phyloP scores from a whole-genome alignment of 148 eudicot species.

The Rhododendron simsii region DNA sequence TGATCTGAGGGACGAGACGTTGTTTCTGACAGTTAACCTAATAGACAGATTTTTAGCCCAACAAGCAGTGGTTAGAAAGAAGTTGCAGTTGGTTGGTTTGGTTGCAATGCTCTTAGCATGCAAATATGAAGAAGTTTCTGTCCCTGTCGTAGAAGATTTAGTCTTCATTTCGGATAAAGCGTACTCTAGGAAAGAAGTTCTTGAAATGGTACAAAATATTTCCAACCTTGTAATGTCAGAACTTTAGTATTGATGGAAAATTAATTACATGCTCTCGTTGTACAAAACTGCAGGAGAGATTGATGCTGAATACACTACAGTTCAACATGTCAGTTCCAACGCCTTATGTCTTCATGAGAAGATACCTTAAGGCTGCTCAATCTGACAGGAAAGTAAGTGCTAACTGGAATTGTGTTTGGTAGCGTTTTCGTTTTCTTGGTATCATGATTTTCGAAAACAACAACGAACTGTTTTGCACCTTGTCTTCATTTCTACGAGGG shows the following conservation, averaged over 20 bases:
- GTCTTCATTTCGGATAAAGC: conserved; percentile 86
- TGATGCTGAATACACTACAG: conserved; percentile 68
- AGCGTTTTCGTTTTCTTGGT: not conserved
- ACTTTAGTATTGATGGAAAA: not conserved
- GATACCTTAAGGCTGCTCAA: conserved; percentile 85
- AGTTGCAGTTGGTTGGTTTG: conserved; percentile 83
- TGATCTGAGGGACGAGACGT: conserved; percentile 74
- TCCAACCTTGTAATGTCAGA: not conserved
- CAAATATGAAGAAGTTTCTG: conserved; percentile 89
- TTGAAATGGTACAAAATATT: conserved; percentile 58
- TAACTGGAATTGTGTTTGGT: not conserved
- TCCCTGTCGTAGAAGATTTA: conserved; percentile 81
- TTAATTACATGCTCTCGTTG: not conserved
- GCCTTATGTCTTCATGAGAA: conserved; percentile 60
- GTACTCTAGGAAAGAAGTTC: conserved; percentile 64
- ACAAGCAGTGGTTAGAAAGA: conserved; percentile 61
- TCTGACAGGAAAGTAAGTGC: conserved; percentile 44
- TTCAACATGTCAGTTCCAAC: conserved; percentile 88
- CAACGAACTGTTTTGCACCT: not conserved
- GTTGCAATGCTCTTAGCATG: conserved; percentile 86
- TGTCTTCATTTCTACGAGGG: too few species aligned
- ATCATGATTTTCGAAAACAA: not conserved
- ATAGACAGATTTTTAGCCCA: conserved; percentile 77
- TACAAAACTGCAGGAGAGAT: conserved; percentile 42
- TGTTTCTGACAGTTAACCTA: conserved; percentile 70